These are phyloP conservation scores for Xerocomus amazonicus DNA, from an alignment of 1,284 basidiomycete genomes.

Conservation along the genomic window DNA sequence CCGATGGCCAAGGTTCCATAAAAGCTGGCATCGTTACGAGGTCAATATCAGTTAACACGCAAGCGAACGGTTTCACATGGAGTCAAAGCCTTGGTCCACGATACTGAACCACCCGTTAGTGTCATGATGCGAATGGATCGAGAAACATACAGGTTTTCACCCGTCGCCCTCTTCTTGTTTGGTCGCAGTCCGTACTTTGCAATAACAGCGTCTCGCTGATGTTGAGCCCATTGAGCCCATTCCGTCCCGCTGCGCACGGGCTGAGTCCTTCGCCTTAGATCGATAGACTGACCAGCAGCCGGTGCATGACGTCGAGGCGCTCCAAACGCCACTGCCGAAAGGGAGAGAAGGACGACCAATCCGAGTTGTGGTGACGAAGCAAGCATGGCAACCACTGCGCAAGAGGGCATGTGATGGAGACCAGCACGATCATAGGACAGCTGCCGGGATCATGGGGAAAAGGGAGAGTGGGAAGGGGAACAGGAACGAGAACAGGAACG, in stretches of 20 bases:
- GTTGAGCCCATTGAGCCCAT: slow-evolving; percentile 25
- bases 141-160: slow-evolving; percentile 20
- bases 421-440: background rate
- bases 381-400: slow-evolving; percentile 16
- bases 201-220: slow-evolving; percentile 20
- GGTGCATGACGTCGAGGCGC: slow-evolving; percentile 7
- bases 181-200: slow-evolving; percentile 21
- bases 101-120: slow-evolving; percentile 16
- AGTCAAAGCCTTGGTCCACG: slow-evolving; percentile 22
- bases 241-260: slow-evolving; percentile 17
- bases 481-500: too few species aligned
- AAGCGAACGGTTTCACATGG: slow-evolving; percentile 12
- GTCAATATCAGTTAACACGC: background rate
- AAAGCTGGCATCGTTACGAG: slow-evolving; percentile 17
- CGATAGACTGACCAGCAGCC: slow-evolving; percentile 20
- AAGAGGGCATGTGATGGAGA: background rate
- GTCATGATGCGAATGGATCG: background rate
- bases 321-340: slow-evolving; percentile 11
- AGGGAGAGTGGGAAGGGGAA: background rate
- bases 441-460: slow-evolving; percentile 1
- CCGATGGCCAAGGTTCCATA: slow-evolving; percentile 30
- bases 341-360: slow-evolving; percentile 14
- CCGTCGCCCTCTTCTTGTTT: slow-evolving; percentile 17
- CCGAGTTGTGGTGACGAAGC: background rate
- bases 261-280: slow-evolving; percentile 16